These are phyloP conservation scores for Trichosporon sp. DNA, from an alignment of 1,284 basidiomycete species.

Conservation along the genomic window DNA sequence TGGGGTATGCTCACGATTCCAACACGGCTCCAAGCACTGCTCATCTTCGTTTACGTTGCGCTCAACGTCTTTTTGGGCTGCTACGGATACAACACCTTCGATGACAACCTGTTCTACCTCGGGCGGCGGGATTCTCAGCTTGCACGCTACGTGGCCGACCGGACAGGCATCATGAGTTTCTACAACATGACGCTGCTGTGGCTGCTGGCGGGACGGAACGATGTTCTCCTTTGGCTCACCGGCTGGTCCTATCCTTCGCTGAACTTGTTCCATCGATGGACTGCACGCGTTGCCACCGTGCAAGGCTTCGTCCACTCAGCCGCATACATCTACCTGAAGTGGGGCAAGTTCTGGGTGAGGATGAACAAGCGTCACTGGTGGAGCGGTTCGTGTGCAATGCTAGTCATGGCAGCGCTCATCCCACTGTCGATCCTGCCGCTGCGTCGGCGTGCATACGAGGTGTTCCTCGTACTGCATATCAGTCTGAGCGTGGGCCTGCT, in stretches of 20 bases:
- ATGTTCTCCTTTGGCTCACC: slow-evolving; percentile 33
- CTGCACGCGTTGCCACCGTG: slow-evolving; percentile 21
- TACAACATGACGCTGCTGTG: slow-evolving; percentile 31
- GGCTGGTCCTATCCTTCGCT: slow-evolving; percentile 28
- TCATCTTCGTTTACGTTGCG: slow-evolving; percentile 24
- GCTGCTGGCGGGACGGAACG: slow-evolving; percentile 30
- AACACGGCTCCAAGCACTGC: slow-evolving; percentile 26
- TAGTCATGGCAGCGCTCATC: slow-evolving; percentile 20
- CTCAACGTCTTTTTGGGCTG: slow-evolving; percentile 39
- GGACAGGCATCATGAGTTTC: slow-evolving; percentile 31
- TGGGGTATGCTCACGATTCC: slow-evolving; percentile 27
- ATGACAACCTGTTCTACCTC: slow-evolving; percentile 22
- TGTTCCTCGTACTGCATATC: slow-evolving; percentile 31
- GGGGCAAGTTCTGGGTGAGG: not conserved
- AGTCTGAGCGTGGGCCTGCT: slow-evolving; percentile 23
- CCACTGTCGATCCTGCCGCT: slow-evolving; percentile 24
- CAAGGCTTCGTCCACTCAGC: slow-evolving; percentile 29
- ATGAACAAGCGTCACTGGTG: slow-evolving; percentile 5
- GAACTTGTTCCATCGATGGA: slow-evolving; percentile 36
- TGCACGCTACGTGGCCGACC: slow-evolving; percentile 24
- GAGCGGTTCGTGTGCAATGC: slow-evolving; percentile 14
- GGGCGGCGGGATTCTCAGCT: slow-evolving; percentile 13
- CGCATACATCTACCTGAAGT: not conserved
- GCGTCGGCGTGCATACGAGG: slow-evolving; percentile 25
- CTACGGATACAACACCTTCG: slow-evolving; percentile 55